These are phyloP conservation scores for Fragosphaeria purpurea DNA, from an alignment of 2,329 filamentous ascomycete genomes.

Conservation along the genomic window DNA sequence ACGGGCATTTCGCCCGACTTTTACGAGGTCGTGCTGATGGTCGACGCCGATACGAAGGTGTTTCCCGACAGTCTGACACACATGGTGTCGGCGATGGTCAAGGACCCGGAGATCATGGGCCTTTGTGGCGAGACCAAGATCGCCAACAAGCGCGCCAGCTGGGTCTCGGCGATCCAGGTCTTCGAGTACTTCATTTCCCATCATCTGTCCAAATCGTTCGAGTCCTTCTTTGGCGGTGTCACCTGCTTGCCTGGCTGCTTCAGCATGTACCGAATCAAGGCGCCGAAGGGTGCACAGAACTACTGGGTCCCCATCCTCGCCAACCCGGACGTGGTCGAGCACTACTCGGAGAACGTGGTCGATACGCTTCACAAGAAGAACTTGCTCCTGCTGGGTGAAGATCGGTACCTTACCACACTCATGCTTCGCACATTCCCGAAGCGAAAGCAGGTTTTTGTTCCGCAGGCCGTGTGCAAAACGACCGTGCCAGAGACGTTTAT, in stretches of 20 bases:
- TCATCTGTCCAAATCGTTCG: constrained; percentile 92
- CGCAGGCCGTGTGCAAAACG: constrained; percentile 97
- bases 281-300: constrained; percentile 94
- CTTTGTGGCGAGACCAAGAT: constrained; percentile 99
- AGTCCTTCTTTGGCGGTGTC: constrained; percentile 97
- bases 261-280: constrained; percentile 99
- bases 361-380: constrained; percentile 99
- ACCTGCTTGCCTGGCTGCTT: constrained; percentile 98
- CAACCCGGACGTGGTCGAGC: constrained; percentile 96
- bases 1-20: constrained; percentile 97
- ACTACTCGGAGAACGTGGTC: constrained; percentile 98
- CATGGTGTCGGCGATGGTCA: constrained; percentile 98
- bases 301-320: constrained; percentile 99
- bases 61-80: constrained; percentile 97
- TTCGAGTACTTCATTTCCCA: constrained; percentile 99
- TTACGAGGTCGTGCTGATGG: constrained; percentile 97
- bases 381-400: constrained; percentile 78
- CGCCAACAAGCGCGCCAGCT: constrained; percentile 89
- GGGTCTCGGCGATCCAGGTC: constrained; percentile 97
- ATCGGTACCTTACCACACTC: constrained; percentile 89
- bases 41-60: constrained; percentile 97
- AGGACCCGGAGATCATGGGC: constrained; percentile 98
- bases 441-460: constrained; percentile 96
- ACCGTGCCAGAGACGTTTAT: constrained; percentile 88
- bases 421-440: constrained; percentile 99